Evolutionary conservation across 164 flowering plant genomes (phyloP).

Genomic region (Vitis labrusca): DNA sequence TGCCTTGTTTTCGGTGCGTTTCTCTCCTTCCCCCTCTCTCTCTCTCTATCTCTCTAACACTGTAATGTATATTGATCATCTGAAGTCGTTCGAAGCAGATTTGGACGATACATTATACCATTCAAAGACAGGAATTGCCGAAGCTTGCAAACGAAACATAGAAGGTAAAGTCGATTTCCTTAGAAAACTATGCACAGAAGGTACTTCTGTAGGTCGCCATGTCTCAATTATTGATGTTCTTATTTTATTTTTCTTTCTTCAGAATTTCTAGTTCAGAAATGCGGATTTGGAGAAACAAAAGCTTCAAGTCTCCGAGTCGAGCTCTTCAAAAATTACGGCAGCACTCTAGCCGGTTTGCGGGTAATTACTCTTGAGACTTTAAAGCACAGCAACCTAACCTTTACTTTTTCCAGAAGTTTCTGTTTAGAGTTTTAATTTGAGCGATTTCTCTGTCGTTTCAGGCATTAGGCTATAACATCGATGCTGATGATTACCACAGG

Average conservation of each 20-base stretch:
- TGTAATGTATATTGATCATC: background rate
- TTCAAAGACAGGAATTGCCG: constrained; percentile 53
- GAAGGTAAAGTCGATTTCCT: constrained; percentile 41
- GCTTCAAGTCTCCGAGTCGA: constrained; percentile 64
- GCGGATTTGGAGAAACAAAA: constrained; percentile 50
- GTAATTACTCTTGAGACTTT: constrained; percentile 31
- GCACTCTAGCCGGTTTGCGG: constrained; percentile 90
- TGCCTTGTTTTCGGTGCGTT: constrained; percentile 56
- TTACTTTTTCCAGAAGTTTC: background rate
- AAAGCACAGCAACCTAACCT: background rate
- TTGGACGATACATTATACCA: constrained; percentile 90
- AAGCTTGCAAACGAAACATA: constrained; percentile 63
- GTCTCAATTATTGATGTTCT: background rate
- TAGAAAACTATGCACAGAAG: background rate
- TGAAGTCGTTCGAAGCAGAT: constrained; percentile 41
- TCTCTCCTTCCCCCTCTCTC: background rate
- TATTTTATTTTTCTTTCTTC: constrained; percentile 6
- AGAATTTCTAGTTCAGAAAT: constrained; percentile 77
- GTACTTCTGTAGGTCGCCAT: background rate
- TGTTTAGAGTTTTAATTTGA: background rate
- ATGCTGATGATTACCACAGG: constrained; percentile 71
- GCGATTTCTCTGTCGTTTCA: constrained; percentile 17
- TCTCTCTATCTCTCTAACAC: background rate
- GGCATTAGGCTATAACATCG: constrained; percentile 54
- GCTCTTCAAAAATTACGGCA: constrained; percentile 81